Conservation (phyloP, 371 early-diverging fungal genomes). For the Rhizopus delemar region DNA sequence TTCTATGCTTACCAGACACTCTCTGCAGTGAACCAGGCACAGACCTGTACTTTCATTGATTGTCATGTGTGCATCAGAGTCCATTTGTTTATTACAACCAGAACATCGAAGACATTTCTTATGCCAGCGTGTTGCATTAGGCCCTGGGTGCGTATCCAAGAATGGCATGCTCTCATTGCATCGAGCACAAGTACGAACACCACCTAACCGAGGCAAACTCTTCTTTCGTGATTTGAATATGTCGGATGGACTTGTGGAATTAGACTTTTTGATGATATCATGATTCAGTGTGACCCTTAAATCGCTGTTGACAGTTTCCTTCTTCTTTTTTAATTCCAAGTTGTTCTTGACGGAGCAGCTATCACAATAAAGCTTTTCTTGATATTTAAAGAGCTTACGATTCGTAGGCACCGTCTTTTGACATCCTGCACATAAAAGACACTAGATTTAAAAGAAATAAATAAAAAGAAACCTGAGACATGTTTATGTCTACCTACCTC, state of each 20-base stretch:
- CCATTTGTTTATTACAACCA: slow-evolving; percentile 54
- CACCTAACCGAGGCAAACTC: slow-evolving; percentile 50
- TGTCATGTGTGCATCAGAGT: slow-evolving; percentile 52
- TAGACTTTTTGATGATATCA: neutral
- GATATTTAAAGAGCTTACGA: slow-evolving; percentile 56
- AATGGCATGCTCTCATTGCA: slow-evolving; percentile 52
- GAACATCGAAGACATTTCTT: slow-evolving; percentile 54
- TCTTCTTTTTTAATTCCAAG: neutral
- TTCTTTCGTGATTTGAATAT: slow-evolving; percentile 26
- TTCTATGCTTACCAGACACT: slow-evolving; percentile 24
- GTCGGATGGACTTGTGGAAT: slow-evolving; percentile 21
- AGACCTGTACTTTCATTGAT: slow-evolving; percentile 30
- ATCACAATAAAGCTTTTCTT: slow-evolving; percentile 63
- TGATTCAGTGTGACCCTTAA: neutral
- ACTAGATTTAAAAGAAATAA: slow-evolving; percentile 23
- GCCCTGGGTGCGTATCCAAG: slow-evolving; percentile 54
- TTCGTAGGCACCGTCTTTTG: slow-evolving; percentile 53
- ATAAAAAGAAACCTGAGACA: neutral
- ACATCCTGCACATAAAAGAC: slow-evolving; percentile 51
- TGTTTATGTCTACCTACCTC: slow-evolving; percentile 22
- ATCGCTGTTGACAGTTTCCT: neutral
- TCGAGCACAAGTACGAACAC: slow-evolving; percentile 49
- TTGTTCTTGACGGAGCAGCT: slow-evolving; percentile 35
- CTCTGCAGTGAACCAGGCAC: slow-evolving; percentile 49
- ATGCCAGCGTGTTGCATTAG: slow-evolving; percentile 56